These are phyloP conservation scores for Solanum hybrid DNA, from an alignment of 305 asterid genomes.

Conservation along the genomic window DNA sequence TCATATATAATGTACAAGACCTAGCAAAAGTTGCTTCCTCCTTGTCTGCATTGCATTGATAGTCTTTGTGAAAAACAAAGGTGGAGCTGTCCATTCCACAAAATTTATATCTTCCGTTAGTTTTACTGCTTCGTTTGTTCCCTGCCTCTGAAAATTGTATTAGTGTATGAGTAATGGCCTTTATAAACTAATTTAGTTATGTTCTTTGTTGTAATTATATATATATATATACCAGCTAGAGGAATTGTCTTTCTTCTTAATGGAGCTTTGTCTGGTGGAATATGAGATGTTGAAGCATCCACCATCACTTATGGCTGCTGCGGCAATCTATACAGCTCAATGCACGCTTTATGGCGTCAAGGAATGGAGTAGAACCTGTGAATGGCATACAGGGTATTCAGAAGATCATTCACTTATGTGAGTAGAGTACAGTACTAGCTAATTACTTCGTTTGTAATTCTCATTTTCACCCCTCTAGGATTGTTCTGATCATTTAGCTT, in stretches of 20 bases:
- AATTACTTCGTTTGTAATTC: background rate
- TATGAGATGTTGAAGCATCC: constrained; percentile 48
- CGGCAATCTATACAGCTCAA: constrained; percentile 53
- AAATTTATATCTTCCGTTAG: no score
- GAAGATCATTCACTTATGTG: constrained; percentile 43
- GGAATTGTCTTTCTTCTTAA: constrained; percentile 48
- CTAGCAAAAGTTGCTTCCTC: no score
- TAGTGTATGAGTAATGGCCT: no score
- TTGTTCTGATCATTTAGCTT: background rate
- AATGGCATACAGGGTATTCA: constrained; percentile 49
- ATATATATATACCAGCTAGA: constrained; percentile 31
- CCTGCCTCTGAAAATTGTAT: no score
- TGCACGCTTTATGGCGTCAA: constrained; percentile 32
- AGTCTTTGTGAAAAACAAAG: no score
- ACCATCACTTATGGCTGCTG: constrained; percentile 54
- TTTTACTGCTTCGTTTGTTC: no score
- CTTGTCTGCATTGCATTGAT: no score
- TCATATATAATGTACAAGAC: no score
- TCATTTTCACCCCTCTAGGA: background rate
- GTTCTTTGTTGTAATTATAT: background rate
- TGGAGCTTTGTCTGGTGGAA: constrained; percentile 64
- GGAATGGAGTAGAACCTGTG: constrained; percentile 58
- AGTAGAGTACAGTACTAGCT: background rate
- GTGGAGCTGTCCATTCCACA: no score
- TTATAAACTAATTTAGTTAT: background rate